phyloP scores from a whole-genome alignment of 2,329 filamentous ascomycete species.

The Aspergillus tamarii region DNA sequence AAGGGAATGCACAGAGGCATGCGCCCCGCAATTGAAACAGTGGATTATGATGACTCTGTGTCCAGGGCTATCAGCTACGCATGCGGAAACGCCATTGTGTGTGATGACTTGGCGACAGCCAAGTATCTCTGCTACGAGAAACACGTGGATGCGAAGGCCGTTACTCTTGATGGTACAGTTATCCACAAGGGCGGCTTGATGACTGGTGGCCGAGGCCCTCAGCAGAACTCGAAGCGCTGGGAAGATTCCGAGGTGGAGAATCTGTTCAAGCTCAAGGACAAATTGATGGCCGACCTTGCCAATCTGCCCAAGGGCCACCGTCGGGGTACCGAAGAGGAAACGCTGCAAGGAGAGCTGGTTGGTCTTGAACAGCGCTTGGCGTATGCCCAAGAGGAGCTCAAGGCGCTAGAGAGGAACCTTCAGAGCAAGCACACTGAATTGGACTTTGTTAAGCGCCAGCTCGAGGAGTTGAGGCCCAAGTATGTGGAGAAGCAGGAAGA shows the following conservation, averaged over 20 bases:
- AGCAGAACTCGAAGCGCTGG: constrained; percentile 77
- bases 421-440: constrained; percentile 82
- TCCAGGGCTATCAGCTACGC: constrained; percentile 94
- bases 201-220: constrained; percentile 87
- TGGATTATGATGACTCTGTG: constrained; percentile 86
- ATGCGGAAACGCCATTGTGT: constrained; percentile 92
- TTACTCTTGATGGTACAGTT: constrained; percentile 91
- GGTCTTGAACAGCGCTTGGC: constrained; percentile 77
- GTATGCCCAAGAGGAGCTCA: constrained; percentile 74
- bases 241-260: constrained; percentile 89
- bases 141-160: constrained; percentile 86
- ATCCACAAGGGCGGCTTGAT: constrained; percentile 97
- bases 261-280: constrained; percentile 74
- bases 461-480: constrained; percentile 77
- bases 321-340: constrained; percentile 76
- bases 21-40: constrained; percentile 90
- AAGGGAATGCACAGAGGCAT: constrained; percentile 84
- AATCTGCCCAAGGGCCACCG: constrained; percentile 79
- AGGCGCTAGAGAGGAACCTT: constrained; percentile 79
- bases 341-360: constrained; percentile 75
- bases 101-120: constrained; percentile 82
- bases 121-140: constrained; percentile 87
- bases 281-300: constrained; percentile 75
- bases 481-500: constrained; percentile 71
- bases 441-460: constrained; percentile 70